These are phyloP conservation scores for Diplodia mutila DNA, from an alignment of 2,329 filamentous ascomycete genomes.

Conservation along the genomic window DNA sequence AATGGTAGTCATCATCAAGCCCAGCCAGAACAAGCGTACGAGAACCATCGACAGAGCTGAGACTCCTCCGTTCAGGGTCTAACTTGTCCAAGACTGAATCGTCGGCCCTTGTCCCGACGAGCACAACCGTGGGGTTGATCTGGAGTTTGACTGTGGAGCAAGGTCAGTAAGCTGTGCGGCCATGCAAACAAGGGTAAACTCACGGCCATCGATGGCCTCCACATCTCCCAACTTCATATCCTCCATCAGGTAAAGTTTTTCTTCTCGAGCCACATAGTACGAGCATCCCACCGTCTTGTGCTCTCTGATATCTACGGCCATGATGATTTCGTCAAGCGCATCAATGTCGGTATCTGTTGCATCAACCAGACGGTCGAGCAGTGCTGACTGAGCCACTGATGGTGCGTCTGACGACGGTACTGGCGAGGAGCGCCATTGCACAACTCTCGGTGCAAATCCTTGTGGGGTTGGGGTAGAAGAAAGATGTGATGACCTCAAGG, in stretches of 20 bases:
- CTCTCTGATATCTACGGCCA: constrained; percentile 78
- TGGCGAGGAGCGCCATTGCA: constrained; percentile 26
- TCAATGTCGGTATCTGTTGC: constrained; percentile 47
- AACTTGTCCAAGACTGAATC: constrained; percentile 52
- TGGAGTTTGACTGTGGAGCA: constrained; percentile 60
- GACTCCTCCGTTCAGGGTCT: constrained; percentile 47
- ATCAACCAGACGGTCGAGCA: constrained; percentile 35
- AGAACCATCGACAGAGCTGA: constrained; percentile 37
- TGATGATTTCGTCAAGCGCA: constrained; percentile 68
- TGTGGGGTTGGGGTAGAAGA: neutral
- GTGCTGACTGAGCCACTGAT: neutral
- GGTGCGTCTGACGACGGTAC: constrained; percentile 27
- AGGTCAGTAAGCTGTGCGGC: constrained; percentile 1
- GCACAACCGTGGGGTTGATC: constrained; percentile 63
- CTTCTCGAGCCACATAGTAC: constrained; percentile 74
- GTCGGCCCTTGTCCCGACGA: constrained; percentile 61
- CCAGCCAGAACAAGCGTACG: constrained; percentile 22
- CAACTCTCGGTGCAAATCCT: neutral
- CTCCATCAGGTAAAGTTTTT: constrained; percentile 74
- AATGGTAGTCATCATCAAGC: neutral
- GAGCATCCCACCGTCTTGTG: constrained; percentile 77
- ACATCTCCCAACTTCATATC: constrained; percentile 71
- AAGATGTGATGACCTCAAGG: neutral
- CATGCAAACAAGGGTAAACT: constrained; percentile 30
- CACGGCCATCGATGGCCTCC: constrained; percentile 59